phyloP scores from a whole-genome alignment of 23 red algal genomes.

The Gracilaria vermiculophylla region DNA sequence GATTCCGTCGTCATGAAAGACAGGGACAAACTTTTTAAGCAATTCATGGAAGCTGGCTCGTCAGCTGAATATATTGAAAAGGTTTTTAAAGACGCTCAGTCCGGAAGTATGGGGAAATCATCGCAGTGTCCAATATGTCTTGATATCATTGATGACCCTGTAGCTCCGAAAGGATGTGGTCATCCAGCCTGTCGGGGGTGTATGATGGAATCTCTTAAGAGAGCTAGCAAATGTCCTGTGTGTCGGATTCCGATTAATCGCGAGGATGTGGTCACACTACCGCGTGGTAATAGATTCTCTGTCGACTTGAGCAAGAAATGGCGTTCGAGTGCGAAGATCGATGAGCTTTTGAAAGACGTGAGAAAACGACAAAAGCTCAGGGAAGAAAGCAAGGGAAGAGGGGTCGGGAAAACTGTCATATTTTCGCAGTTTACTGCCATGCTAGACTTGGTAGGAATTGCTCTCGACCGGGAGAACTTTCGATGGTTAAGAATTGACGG shows the following conservation, averaged over 20 bases:
- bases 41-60: constrained; percentile 49
- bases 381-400: neutral
- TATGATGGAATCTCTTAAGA: constrained; percentile 31
- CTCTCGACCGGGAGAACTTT: constrained; percentile 61
- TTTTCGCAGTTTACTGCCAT: constrained; percentile 94
- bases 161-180: constrained; percentile 51
- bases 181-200: constrained; percentile 58
- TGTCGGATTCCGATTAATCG: constrained; percentile 13
- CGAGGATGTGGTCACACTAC: constrained; percentile 40
- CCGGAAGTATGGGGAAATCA: constrained; percentile 2
- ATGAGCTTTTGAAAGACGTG: constrained; percentile 47
- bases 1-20: constrained; percentile 49
- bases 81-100: constrained; percentile 48
- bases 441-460: constrained; percentile 82
- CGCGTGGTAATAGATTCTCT: constrained; percentile 39
- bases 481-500: constrained; percentile 67
- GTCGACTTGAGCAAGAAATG: constrained; percentile 53
- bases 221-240: constrained; percentile 55
- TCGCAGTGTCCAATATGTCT: constrained; percentile 65
- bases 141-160: constrained; percentile 78
- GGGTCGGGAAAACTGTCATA: constrained; percentile 84
- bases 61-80: constrained; percentile 56
- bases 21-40: constrained; percentile 60
- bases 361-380: neutral
- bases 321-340: constrained; percentile 69